These are phyloP conservation scores for Entomortierella chlamydospora DNA, from an alignment of 192 early-diverging fungal species.

Conservation along the genomic window DNA sequence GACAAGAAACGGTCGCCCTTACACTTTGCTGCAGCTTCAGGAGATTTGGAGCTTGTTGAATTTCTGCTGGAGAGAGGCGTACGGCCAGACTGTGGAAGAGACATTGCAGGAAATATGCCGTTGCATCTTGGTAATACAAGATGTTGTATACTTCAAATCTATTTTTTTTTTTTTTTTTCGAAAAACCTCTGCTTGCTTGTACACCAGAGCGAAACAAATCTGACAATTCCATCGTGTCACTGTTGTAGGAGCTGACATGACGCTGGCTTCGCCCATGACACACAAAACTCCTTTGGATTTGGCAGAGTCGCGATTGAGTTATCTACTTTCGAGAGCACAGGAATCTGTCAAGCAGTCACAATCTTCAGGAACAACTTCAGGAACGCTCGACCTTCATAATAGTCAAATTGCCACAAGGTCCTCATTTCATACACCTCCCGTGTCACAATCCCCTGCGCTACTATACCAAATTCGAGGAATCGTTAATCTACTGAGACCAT, in stretches of 20 bases:
- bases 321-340: conserved; percentile 41
- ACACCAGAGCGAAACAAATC: too few species aligned
- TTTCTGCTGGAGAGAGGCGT: conserved; percentile 49
- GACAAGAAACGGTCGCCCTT: conserved; percentile 51
- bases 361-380: conserved; percentile 1
- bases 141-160: neutral
- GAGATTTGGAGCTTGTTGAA: conserved; percentile 47
- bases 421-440: conserved; percentile 2
- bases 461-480: conserved; percentile 46
- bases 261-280: conserved; percentile 51
- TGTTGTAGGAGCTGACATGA: conserved; percentile 51
- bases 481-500: conserved; percentile 39
- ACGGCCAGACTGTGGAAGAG: conserved; percentile 46
- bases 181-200: too few species aligned
- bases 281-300: conserved; percentile 50
- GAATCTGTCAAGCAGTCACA: conserved; percentile 14
- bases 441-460: conserved; percentile 22
- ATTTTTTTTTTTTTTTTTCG: neutral
- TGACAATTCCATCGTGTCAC: too few species aligned
- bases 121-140: conserved; percentile 37
- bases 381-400: conserved; percentile 26
- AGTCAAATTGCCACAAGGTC: conserved; percentile 28
- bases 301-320: conserved; percentile 44
- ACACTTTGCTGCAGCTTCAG: conserved; percentile 51
- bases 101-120: conserved; percentile 52